These are phyloP conservation scores for Arctium lappa DNA, from an alignment of 129 eudicot genomes.

Conservation along the genomic window DNA sequence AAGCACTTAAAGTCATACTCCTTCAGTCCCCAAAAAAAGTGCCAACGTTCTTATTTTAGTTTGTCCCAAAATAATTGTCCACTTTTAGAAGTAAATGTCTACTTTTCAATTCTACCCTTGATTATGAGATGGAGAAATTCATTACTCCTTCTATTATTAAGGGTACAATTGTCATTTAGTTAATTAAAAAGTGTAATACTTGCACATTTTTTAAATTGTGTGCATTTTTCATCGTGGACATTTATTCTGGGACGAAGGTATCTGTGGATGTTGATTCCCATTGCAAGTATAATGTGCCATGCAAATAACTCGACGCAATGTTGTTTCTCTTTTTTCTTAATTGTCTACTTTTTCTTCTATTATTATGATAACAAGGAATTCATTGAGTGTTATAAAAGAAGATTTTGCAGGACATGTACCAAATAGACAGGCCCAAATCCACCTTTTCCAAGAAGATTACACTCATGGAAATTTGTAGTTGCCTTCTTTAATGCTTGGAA, in stretches of 20 bases:
- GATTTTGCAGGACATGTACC: conserved; percentile 21
- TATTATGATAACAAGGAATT: not conserved
- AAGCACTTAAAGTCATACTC: not conserved
- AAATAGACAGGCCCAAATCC: conserved; percentile 70
- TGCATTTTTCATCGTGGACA: not conserved
- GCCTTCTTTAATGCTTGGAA: conserved; percentile 57
- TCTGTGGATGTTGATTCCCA: not conserved
- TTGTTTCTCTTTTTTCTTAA: not conserved
- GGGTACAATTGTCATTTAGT: not conserved
- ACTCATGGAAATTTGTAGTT: conserved; percentile 32
- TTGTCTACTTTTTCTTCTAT: too few relatives aligned
- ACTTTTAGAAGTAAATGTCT: not conserved
- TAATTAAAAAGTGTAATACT: too few relatives aligned
- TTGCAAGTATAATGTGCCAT: not conserved
- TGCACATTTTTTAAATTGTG: not conserved
- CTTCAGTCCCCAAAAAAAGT: not conserved
- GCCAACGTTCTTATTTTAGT: not conserved
- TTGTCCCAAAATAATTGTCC: not conserved
- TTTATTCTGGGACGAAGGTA: not conserved
- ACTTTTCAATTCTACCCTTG: not conserved
- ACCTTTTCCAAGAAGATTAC: conserved; percentile 51
- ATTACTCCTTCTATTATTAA: not conserved
- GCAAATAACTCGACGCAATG: not conserved
- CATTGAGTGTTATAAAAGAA: not conserved
- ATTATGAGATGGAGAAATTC: not conserved